A percentile compares a stretch with the other conserved stretches of the same genome.
These are phyloP conservation scores for Ophiostoma australiae DNA, from an alignment of 2,329 filamentous ascomycete genomes.

Conservation along the genomic window DNA sequence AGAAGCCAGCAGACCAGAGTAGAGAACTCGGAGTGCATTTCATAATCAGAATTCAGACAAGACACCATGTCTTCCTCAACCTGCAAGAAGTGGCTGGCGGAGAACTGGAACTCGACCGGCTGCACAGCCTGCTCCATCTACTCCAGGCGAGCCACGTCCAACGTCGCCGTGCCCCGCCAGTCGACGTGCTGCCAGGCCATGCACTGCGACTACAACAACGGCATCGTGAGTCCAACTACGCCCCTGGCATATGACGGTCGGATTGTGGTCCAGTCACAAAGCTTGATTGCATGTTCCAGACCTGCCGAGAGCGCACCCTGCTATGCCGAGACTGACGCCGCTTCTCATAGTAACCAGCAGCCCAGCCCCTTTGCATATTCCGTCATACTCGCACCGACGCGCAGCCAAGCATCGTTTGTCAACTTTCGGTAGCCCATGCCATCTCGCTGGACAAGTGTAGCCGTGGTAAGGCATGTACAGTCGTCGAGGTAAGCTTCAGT, in stretches of 20 bases:
- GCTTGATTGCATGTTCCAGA: background rate
- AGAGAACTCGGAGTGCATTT: background rate
- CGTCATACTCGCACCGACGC: background rate
- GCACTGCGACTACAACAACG: conserved; percentile 17
- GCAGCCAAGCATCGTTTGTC: background rate
- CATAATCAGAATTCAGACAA: background rate
- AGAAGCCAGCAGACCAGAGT: background rate
- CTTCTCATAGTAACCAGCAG: background rate
- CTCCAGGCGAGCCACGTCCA: background rate
- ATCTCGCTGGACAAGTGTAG: background rate
- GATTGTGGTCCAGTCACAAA: too few relatives aligned
- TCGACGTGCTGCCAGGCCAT: conserved; percentile 1
- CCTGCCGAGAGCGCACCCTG: background rate
- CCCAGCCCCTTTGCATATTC: background rate
- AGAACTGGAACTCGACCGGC: background rate
- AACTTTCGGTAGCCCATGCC: background rate
- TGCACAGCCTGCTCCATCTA: conserved; percentile 5
- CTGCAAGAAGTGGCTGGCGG: conserved; percentile 9
- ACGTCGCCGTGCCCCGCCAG: background rate
- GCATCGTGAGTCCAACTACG: conserved; percentile 13
- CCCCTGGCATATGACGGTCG: conserved; percentile 10
- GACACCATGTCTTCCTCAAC: background rate
- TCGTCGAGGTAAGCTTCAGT: background rate
- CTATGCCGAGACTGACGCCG: background rate
- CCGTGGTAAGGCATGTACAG: background rate